A percentile compares a stretch with the other conserved stretches of the same genome.
Evolutionary conservation across 2,329 filamentous ascomycete species (phyloP).

Genomic region (Penicillium expansum): DNA sequence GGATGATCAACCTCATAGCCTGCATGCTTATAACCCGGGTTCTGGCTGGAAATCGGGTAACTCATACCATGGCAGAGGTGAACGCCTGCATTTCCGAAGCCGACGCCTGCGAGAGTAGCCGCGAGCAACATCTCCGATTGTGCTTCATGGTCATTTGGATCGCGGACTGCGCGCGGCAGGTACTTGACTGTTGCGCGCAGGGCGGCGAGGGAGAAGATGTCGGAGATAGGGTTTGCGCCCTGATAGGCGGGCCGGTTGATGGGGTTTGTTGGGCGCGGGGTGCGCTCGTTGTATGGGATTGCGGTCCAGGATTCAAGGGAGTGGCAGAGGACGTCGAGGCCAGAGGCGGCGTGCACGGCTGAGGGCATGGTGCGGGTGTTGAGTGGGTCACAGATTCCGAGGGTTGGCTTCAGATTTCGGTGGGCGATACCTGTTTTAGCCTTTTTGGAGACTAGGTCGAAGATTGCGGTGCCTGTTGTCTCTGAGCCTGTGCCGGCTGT

Average conservation of each 20-base stretch:
- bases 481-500: slow-evolving; percentile 87
- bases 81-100: slow-evolving; percentile 96
- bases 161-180: slow-evolving; percentile 78
- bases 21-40: slow-evolving; percentile 80
- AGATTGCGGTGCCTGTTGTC: slow-evolving; percentile 97
- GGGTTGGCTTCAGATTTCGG: slow-evolving; percentile 88
- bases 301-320: slow-evolving; percentile 96
- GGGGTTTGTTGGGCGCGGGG: slow-evolving; percentile 80
- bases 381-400: slow-evolving; percentile 80
- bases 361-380: slow-evolving; percentile 97
- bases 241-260: slow-evolving; percentile 92
- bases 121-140: slow-evolving; percentile 95
- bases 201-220: slow-evolving; percentile 91
- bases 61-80: slow-evolving; percentile 92
- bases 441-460: slow-evolving; percentile 83
- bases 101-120: slow-evolving; percentile 88
- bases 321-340: slow-evolving; percentile 93
- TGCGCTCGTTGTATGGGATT: slow-evolving; percentile 86
- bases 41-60: slow-evolving; percentile 94
- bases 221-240: slow-evolving; percentile 94
- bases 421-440: slow-evolving; percentile 97
- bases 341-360: slow-evolving; percentile 86
- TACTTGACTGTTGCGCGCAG: slow-evolving; percentile 85
- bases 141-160: slow-evolving; percentile 88
- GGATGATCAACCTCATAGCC: slow-evolving; percentile 76